Evolutionary conservation across 140 eudicot species (phyloP), one percentile per base, ranked within the genome.

Genomic region (Bidens hawaiensis): DNA sequence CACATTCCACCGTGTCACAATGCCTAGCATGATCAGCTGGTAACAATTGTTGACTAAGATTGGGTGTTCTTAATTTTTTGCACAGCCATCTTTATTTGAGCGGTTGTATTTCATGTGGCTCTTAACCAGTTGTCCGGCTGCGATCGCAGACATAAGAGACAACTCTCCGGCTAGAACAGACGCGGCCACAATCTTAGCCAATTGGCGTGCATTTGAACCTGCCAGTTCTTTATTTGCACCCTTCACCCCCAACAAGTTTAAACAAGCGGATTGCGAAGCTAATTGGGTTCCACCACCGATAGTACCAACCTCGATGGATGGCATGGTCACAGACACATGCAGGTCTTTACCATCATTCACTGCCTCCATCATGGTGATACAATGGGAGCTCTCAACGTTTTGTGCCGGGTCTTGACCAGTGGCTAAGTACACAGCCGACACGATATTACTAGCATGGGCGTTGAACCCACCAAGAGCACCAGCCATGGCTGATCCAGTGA

Each of bases 361-460:
- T 1, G 77, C 72, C 15, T 72, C 77, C 77, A 72, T 72, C 77
- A 72, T 72, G 5, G 77, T 72, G 11, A 72, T 72, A 43, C 77
- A 72, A 30, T 72, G 77, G 0, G 77, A 72, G 60, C 77, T 72
- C 17, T 72, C n/a, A n/a, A n/a, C n/a, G n/a, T n/a, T n/a, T n/a
- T n/a, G n/a, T n/a, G n/a, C n/a, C n/a, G n/a, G n/a, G 13, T 60
- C 67, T 22, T 69, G 75, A 10, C 61, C 78, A 0, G 78, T 73
- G 31, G 78, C 78, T 11, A 73, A 50, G 28, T 13, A 73, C 36
- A 73, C 47, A 1, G 78, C 78, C 3, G 78, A 73, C 22, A 73
- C 78, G 0, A 73, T 73, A 34, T 73, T 73, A 59, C 78, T 73
- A 3, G 78, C 78, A 0, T 73, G 78, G 2, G 78, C 78, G 18